Conservation (phyloP, 345 rosid species). For the Syzygium aromaticum region DNA sequence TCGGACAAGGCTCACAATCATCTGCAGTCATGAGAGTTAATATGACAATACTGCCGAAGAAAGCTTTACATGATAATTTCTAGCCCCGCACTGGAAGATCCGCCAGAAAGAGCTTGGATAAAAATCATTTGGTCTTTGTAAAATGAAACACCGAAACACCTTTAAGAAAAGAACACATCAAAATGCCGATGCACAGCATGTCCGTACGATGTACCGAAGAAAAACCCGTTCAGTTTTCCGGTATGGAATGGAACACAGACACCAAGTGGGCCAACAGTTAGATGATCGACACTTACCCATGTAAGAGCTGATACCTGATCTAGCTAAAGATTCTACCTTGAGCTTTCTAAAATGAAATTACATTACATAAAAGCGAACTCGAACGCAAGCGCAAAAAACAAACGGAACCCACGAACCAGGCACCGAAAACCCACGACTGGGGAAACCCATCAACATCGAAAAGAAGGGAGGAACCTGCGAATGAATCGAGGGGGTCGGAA, state of each 20-base stretch:
- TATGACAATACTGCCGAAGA: background rate
- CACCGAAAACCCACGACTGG: background rate
- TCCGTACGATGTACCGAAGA: background rate
- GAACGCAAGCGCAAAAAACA: background rate
- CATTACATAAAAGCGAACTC: background rate
- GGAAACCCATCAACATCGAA: background rate
- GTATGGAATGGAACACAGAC: background rate
- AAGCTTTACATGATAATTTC: background rate
- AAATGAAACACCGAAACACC: background rate
- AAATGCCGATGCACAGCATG: background rate
- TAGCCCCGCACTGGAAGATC: background rate
- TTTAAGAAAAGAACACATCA: background rate
- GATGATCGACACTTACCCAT: background rate
- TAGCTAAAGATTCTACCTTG: background rate
- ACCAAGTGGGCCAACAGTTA: background rate
- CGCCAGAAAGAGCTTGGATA: background rate
- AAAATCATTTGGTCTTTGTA: background rate
- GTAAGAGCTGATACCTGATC: background rate
- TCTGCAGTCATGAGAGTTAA: slow-evolving; percentile 26
- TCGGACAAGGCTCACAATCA: slow-evolving; percentile 70
- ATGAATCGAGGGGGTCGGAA: slow-evolving; percentile 23
- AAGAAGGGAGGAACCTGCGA: slow-evolving; percentile 23
- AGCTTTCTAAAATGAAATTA: background rate
- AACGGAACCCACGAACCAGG: background rate
- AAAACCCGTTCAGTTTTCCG: background rate